A percentile compares a stretch with the other conserved stretches of the same genome.
phyloP scores from a whole-genome alignment of 768 basidiomycete species.

The Suillus cothurnatus region DNA sequence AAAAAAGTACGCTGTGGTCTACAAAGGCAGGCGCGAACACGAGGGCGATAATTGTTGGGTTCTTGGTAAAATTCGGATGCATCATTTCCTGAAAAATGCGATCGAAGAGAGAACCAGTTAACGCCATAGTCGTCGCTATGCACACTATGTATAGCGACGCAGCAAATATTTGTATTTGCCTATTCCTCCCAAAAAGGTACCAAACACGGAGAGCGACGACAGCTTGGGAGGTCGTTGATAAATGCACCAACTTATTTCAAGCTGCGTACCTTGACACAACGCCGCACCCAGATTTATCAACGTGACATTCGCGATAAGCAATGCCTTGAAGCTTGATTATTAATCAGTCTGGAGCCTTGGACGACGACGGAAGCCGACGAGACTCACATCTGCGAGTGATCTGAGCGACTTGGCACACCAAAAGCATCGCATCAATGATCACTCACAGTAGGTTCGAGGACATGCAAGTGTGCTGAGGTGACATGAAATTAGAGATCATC shows the following conservation, averaged over 20 bases:
- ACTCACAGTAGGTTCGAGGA: conserved; percentile 1
- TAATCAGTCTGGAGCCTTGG: neutral
- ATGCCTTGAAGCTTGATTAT: neutral
- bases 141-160: conserved; percentile 1
- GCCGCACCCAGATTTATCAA: neutral
- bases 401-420: neutral
- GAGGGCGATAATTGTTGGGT: neutral
- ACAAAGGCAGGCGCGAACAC: conserved; percentile 1
- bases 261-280: conserved; percentile 13
- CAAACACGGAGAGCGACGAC: conserved; percentile 15
- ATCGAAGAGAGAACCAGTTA: neutral
- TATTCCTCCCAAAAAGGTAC: conserved; percentile 12
- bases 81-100: neutral
- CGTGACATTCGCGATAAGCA: neutral
- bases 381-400: conserved; percentile 9
- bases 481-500: neutral
- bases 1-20: conserved; percentile 10
- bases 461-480: conserved; percentile 1
- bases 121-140: neutral
- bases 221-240: neutral
- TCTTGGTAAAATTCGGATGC: neutral
- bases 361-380: neutral
- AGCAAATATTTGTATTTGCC: conserved; percentile 4
- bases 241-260: neutral
- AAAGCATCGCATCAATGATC: neutral